Base-by-base conservation (phyloP, 306 rosid species). In the Lathyrus aphaca region DNA sequence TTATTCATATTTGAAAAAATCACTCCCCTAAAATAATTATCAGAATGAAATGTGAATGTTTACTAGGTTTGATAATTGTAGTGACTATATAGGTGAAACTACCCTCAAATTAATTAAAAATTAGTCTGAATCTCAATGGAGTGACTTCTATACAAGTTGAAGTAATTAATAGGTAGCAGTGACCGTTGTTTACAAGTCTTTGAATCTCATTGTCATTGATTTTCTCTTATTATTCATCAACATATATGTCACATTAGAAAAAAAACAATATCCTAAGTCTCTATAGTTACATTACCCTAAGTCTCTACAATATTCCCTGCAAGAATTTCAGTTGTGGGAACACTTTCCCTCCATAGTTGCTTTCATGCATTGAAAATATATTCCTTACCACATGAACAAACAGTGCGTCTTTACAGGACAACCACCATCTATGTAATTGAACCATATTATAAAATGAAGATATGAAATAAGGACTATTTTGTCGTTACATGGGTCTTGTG, bases 91-190 rank as follows among this genome's bases (percentile, higher is more conserved):
- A 61, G 66, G 76, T 42, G 66, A 69, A 61, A 15, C 53, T 45
- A 38, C 68, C 57, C 21, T 19, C 46, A 40, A 73, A 55, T 72
- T 65, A 51, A 66, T 25, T 51, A 64, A 64, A 11, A 64, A 60
- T 39, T 37, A 42, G 30, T 38, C 39, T 62, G 30, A 29, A 23
- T 23, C 27, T 23, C 27, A 23, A 1, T 23, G 27, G 3, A 23
- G 27, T 23, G 27, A 23, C 27, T 23, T 23, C 27, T 23, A 23
- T 23, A 23, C 27, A 23, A 23, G 1, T 23, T 23, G 27, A 23
- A 23, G 27, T 23, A 21, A 21, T 1, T 21, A 21, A n/a, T n/a
- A n/a, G n/a, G n/a, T n/a, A n/a, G n/a, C n/a, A n/a, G n/a, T n/a
- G n/a, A n/a, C n/a, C n/a, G n/a, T n/a, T n/a, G n/a, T n/a, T n/a